These are phyloP conservation scores for Articulospora tetracladia DNA, from an alignment of 495 filamentous ascomycete genomes.

Conservation along the genomic window DNA sequence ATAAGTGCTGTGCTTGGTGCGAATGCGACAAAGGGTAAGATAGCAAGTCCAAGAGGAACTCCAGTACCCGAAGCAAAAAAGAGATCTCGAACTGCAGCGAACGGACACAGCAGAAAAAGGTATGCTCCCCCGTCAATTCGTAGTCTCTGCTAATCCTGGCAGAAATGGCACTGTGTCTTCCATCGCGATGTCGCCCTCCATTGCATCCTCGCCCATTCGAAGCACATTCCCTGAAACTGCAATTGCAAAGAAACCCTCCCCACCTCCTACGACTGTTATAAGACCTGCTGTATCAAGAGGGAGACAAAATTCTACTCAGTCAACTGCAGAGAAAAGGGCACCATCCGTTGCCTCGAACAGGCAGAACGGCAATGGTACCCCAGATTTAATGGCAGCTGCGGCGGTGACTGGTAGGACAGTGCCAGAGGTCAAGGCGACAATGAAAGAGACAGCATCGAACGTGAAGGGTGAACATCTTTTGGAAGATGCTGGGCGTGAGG, in stretches of 20 bases:
- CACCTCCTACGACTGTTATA: slow-evolving; percentile 34
- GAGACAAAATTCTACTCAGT: slow-evolving; percentile 62
- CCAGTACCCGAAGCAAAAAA: slow-evolving; percentile 59
- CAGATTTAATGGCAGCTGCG: slow-evolving; percentile 30
- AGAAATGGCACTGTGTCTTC: slow-evolving; percentile 49
- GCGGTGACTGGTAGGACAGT: slow-evolving; percentile 24
- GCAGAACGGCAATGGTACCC: slow-evolving; percentile 33
- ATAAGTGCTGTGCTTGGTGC: slow-evolving; percentile 55
- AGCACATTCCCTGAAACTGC: slow-evolving; percentile 54
- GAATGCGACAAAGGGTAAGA: slow-evolving; percentile 40
- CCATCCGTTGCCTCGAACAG: slow-evolving; percentile 57
- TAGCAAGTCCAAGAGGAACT: slow-evolving; percentile 58
- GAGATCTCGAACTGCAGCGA: slow-evolving; percentile 52
- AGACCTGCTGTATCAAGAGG: slow-evolving; percentile 62
- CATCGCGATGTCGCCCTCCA: slow-evolving; percentile 58
- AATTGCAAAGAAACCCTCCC: slow-evolving; percentile 35
- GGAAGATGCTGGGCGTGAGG: slow-evolving; percentile 20
- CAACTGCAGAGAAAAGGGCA: slow-evolving; percentile 49
- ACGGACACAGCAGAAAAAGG: slow-evolving; percentile 67
- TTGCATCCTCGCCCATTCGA: slow-evolving; percentile 69
- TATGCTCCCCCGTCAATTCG: slow-evolving; percentile 34
- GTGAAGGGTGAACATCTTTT: slow-evolving; percentile 23
- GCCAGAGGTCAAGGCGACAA: slow-evolving; percentile 30
- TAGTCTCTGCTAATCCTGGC: slow-evolving; percentile 10
- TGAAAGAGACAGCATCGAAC: slow-evolving; percentile 30